These are phyloP conservation scores for Monoraphidium neglectum DNA, from an alignment of 139 green algal genomes.

Conservation along the genomic window DNA sequence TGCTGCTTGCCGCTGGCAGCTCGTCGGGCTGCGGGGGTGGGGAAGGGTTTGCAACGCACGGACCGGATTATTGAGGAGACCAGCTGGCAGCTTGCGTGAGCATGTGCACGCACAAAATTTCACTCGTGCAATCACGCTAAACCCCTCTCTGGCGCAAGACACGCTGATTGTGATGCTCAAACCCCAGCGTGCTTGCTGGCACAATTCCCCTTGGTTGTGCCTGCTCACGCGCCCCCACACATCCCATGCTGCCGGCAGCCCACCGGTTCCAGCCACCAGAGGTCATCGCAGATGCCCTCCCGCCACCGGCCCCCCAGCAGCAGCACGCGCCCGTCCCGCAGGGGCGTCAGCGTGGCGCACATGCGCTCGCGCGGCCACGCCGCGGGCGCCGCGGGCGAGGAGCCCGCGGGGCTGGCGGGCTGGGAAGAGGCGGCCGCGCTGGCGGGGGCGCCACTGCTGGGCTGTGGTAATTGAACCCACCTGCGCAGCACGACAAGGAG, in stretches of 20 bases:
- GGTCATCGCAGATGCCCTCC: slow-evolving; percentile 51
- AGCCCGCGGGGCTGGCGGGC: not conserved
- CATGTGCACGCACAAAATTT: too few relatives aligned
- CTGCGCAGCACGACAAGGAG: not conserved
- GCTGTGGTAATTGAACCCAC: not conserved
- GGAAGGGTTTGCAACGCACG: too few relatives aligned
- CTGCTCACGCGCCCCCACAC: too few relatives aligned
- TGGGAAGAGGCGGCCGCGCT: not conserved
- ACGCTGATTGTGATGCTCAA: too few relatives aligned
- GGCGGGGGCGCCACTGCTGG: not conserved
- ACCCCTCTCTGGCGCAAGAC: too few relatives aligned
- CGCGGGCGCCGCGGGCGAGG: not conserved
- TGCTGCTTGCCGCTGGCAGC: too few relatives aligned
- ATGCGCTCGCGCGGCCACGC: slow-evolving; percentile 52
- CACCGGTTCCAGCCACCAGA: slow-evolving; percentile 50
- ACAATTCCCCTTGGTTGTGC: too few relatives aligned
- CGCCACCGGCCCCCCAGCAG: slow-evolving; percentile 64
- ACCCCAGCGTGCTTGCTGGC: too few relatives aligned
- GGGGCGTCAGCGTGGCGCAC: slow-evolving; percentile 66
- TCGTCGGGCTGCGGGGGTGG: too few relatives aligned
- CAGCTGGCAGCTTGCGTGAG: too few relatives aligned
- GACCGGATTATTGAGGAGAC: too few relatives aligned
- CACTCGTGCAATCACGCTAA: too few relatives aligned
- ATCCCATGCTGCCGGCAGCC: not conserved
- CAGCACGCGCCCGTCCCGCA: slow-evolving; percentile 56